phyloP scores from a whole-genome alignment of 2,329 filamentous ascomycete species.

The Botryotinia convoluta region DNA sequence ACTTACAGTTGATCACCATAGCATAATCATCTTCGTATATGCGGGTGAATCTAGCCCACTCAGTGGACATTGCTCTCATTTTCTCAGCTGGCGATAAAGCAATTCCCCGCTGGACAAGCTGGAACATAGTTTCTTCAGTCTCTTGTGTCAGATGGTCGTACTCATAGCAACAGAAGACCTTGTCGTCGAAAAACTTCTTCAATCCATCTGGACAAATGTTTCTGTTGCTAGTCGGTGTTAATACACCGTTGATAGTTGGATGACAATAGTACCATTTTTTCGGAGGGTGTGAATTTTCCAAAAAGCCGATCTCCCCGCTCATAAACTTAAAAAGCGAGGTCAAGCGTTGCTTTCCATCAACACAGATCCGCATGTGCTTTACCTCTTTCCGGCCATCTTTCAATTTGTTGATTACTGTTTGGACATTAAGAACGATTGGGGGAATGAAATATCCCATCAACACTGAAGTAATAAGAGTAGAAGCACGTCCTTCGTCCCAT shows the following conservation, averaged over 20 bases:
- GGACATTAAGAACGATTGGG: constrained; percentile 47
- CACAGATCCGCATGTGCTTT: constrained; percentile 40
- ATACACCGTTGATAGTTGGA: constrained; percentile 30
- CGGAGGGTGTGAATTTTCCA: constrained; percentile 40
- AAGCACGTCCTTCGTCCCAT: constrained; percentile 42
- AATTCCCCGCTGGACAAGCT: constrained; percentile 47
- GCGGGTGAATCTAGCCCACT: constrained; percentile 46
- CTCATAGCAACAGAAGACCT: constrained; percentile 45
- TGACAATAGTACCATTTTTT: constrained; percentile 43
- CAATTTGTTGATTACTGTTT: constrained; percentile 24
- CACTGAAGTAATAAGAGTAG: constrained; percentile 35
- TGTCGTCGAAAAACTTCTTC: constrained; percentile 41
- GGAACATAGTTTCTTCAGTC: constrained; percentile 49
- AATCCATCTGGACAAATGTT: constrained; percentile 40
- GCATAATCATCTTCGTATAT: constrained; percentile 45
- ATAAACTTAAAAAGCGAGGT: constrained; percentile 47
- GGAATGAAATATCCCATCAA: constrained; percentile 43
- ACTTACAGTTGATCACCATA: constrained; percentile 40
- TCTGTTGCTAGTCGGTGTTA: constrained; percentile 28
- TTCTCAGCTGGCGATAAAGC: constrained; percentile 47
- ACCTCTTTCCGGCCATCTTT: constrained; percentile 24
- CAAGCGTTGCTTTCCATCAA: constrained; percentile 50
- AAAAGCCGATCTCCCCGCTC: constrained; percentile 44
- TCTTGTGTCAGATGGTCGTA: constrained; percentile 41
- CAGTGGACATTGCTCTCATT: constrained; percentile 45